Evolutionary conservation across 2,329 filamentous ascomycete genomes (phyloP), one percentile per base, ranked within the genome.

Genomic region (Alternaria brassicae): DNA sequence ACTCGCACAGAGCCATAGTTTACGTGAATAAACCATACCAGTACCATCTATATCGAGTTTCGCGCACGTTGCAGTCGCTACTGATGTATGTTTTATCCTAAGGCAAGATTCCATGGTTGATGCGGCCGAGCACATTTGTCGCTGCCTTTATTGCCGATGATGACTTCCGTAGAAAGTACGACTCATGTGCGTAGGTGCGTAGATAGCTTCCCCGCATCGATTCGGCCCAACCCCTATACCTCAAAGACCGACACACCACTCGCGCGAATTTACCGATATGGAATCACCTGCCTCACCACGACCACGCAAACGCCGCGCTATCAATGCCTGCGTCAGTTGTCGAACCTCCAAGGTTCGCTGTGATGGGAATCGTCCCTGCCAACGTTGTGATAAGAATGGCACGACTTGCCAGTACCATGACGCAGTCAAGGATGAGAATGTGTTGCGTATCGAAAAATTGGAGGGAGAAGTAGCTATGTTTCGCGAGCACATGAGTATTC

Each of bases 271-370:
- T 66, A 47, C 64, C 64, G 56, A 39, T 67, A 50, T 67, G 65
- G 52, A 67, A 34, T 12, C 42, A 36, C 53, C 48, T 15, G n/a
- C 37, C 13, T 57, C 55, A 55, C 45, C 56, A n/a, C 61, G 63
- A 32, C 67, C 70, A 25, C 72, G 73, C 30, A 76, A 76, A 67
- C 68, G 72, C 21, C 68, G 73, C 27, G 73, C 72, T 10, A 74
- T 76, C 62, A 71, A 74, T 50, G 73, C 73, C 13, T 77, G 74
- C 60, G 56, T 60, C 27, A 44, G 53, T 25, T 77, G 74, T 56
- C 71, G 74, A 36, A 65, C 65, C 6, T 73, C 73, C 23, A 77
- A 77, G 53, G 74, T 77, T 10, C 65, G 69, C 41, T 77, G 74
- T 52, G 70, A 76, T 59, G 72, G 74, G 9, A 61, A 65, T 8